Conservation (phyloP, 306 rosid genomes). For the Vachellia collinsii region DNA sequence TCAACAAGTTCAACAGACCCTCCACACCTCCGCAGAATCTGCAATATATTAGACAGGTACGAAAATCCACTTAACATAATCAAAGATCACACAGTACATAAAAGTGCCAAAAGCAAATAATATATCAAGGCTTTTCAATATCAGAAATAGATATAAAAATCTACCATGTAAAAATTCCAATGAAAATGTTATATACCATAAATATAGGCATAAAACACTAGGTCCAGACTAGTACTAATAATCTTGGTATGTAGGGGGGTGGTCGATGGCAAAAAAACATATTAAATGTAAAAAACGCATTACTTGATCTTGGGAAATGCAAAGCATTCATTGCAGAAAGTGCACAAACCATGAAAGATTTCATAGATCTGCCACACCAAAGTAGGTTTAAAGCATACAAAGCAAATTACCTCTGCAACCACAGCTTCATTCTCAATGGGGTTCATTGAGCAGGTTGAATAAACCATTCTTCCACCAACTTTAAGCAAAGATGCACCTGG, state of each 20-base stretch:
- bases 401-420: constrained; percentile 79
- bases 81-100: neutral
- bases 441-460: constrained; percentile 98
- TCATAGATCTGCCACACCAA: neutral
- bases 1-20: constrained; percentile 85
- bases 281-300: neutral
- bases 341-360: constrained; percentile 1
- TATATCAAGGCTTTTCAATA: neutral
- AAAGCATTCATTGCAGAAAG: constrained; percentile 16
- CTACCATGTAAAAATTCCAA: neutral
- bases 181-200: neutral
- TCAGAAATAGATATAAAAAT: constrained; percentile 1
- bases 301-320: constrained; percentile 18
- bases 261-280: neutral
- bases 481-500: constrained; percentile 86
- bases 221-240: neutral
- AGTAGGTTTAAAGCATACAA: constrained; percentile 22
- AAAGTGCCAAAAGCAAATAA: neutral
- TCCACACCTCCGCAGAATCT: constrained; percentile 83
- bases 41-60: constrained; percentile 31
- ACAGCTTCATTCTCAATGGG: constrained; percentile 99
- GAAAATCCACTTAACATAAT: constrained; percentile 2
- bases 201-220: neutral
- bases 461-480: constrained; percentile 96
- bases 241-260: neutral